Percentiles rank a stretch among this genome's conserved stretches.
These are phyloP conservation scores for Mycena leptocephala DNA, from an alignment of 768 basidiomycete species.

Conservation along the genomic window DNA sequence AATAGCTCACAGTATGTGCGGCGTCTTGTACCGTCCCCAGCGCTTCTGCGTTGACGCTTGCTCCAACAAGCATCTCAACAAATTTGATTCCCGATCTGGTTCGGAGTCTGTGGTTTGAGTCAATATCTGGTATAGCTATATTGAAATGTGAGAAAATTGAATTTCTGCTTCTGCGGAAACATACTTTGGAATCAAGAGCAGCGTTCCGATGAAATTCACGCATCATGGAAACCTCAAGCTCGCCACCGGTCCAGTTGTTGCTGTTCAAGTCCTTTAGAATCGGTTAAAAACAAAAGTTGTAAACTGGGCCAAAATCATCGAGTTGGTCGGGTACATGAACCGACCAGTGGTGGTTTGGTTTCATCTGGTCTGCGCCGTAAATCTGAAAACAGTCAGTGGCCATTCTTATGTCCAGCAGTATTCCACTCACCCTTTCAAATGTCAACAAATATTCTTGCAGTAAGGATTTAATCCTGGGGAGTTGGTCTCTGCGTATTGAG, in stretches of 20 bases:
- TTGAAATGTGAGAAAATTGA: background rate
- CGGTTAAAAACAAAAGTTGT: slow-evolving; percentile 49
- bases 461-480: background rate
- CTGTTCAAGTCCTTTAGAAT: slow-evolving; percentile 45
- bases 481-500: background rate
- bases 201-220: slow-evolving; percentile 38
- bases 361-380: slow-evolving; percentile 42
- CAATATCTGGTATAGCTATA: background rate
- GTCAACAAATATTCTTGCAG: slow-evolving; percentile 1
- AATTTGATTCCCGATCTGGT: background rate
- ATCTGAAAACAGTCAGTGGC: slow-evolving; percentile 29
- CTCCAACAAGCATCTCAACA: slow-evolving; percentile 16
- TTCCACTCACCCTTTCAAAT: background rate
- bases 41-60: slow-evolving; percentile 4
- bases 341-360: slow-evolving; percentile 47
- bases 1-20: background rate
- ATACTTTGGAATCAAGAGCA: slow-evolving; percentile 30
- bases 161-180: background rate
- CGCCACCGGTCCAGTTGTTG: slow-evolving; percentile 45
- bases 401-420: background rate
- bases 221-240: slow-evolving; percentile 47
- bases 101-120: background rate
- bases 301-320: slow-evolving; percentile 43
- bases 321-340: slow-evolving; percentile 43
- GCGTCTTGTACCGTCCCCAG: slow-evolving; percentile 35